Conservation (phyloP, 257 asterid species). For the Capsicum baccatum region DNA sequence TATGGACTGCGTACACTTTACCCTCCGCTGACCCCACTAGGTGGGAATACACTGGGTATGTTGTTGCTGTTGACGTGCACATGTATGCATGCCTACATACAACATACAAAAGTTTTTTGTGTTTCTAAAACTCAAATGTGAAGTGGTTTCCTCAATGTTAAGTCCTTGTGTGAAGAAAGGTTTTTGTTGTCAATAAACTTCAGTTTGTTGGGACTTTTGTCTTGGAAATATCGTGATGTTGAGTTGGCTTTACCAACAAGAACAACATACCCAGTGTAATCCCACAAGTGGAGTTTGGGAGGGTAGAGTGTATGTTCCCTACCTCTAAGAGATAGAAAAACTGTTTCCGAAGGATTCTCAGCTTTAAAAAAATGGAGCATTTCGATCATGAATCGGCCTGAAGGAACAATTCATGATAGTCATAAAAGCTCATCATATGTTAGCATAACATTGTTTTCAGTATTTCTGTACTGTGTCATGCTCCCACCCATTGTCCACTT, state of each 20-base stretch:
- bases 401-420: background rate
- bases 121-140: background rate
- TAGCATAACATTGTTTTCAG: background rate
- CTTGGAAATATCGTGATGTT: background rate
- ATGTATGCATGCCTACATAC: constrained; percentile 2
- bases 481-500: background rate
- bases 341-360: no score
- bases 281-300: no score
- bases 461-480: background rate
- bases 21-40: no score
- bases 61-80: background rate
- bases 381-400: background rate
- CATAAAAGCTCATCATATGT: background rate
- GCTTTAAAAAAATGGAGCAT: no score
- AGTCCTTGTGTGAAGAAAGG: background rate
- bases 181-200: background rate
- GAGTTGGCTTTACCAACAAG: background rate
- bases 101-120: background rate
- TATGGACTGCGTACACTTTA: no score
- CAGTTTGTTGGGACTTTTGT: background rate
- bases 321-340: no score
- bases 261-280: no score
- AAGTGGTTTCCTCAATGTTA: background rate
- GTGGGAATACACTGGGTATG: no score
- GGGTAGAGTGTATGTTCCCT: no score